phyloP scores from a whole-genome alignment of 768 basidiomycete genomes.

The Lactarius deliciosus region DNA sequence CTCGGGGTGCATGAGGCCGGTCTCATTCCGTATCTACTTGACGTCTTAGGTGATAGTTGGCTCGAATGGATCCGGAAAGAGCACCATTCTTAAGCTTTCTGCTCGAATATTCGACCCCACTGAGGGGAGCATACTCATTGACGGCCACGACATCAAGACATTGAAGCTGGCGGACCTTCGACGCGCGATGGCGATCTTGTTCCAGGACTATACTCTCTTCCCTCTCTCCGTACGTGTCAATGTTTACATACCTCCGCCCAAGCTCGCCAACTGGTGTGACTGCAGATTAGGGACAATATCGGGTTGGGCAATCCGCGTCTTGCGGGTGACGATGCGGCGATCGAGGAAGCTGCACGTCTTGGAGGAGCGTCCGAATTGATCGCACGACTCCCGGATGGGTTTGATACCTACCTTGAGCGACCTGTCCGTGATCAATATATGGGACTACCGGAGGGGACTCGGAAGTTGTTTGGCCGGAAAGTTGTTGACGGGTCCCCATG shows the following conservation, averaged over 20 bases:
- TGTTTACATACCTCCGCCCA: neutral
- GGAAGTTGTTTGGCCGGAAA: slow-evolving; percentile 57
- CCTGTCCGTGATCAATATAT: slow-evolving; percentile 69
- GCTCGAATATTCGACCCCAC: slow-evolving; percentile 66
- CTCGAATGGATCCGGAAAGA: slow-evolving; percentile 75
- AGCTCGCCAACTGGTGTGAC: neutral
- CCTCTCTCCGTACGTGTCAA: slow-evolving; percentile 60
- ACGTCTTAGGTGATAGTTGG: slow-evolving; percentile 66
- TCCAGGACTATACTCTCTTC: slow-evolving; percentile 81
- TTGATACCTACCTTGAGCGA: slow-evolving; percentile 69
- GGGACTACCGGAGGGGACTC: slow-evolving; percentile 60
- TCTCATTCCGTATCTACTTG: neutral
- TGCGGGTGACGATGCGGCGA: slow-evolving; percentile 51
- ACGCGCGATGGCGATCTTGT: slow-evolving; percentile 66
- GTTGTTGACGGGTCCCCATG: slow-evolving; percentile 35
- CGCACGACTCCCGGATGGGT: slow-evolving; percentile 60
- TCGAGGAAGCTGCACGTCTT: slow-evolving; percentile 63
- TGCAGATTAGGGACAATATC: slow-evolving; percentile 75
- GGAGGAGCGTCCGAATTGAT: slow-evolving; percentile 71
- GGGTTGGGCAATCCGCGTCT: slow-evolving; percentile 65
- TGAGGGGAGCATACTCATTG: slow-evolving; percentile 66
- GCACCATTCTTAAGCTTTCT: slow-evolving; percentile 74
- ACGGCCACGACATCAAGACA: slow-evolving; percentile 59
- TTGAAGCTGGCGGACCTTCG: slow-evolving; percentile 62
- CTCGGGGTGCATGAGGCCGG: neutral